Evolutionary conservation across 441 rosid genomes (phyloP).

Genomic region (Pelargonium myrrhifolium): DNA sequence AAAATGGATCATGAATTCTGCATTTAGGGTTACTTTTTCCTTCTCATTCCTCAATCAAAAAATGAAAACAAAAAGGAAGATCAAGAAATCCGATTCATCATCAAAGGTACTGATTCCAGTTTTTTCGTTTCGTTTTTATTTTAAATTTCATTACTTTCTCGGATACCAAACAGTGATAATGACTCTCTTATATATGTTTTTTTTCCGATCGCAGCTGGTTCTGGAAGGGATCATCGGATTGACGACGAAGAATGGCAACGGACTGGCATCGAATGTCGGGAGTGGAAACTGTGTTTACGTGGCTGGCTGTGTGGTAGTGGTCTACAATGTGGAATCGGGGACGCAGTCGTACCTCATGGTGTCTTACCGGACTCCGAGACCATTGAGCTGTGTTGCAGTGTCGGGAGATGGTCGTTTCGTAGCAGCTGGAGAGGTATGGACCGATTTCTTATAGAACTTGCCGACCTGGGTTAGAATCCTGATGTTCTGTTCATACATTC

Average conservation of each 20-base stretch:
- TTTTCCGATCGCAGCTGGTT: slow-evolving; percentile 33
- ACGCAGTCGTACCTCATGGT: slow-evolving; percentile 60
- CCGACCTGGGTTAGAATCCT: no score
- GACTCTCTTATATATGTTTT: not conserved
- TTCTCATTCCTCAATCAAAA: not conserved
- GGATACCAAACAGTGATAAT: not conserved
- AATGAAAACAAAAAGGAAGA: slow-evolving; percentile 48
- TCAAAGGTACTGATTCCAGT: slow-evolving; percentile 37
- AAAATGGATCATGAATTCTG: slow-evolving; percentile 1
- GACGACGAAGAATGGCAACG: slow-evolving; percentile 56
- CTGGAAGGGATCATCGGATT: slow-evolving; percentile 65
- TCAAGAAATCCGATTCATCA: slow-evolving; percentile 40
- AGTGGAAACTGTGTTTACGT: slow-evolving; percentile 47
- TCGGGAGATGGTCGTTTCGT: slow-evolving; percentile 59
- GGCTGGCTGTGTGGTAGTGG: slow-evolving; percentile 76
- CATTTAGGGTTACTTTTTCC: not conserved
- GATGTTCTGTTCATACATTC: not conserved
- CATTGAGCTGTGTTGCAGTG: slow-evolving; percentile 58
- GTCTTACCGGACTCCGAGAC: slow-evolving; percentile 60
- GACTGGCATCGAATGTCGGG: slow-evolving; percentile 45
- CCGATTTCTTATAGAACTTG: not conserved
- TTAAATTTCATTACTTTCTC: not conserved
- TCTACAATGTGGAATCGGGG: slow-evolving; percentile 43
- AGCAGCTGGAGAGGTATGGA: slow-evolving; percentile 71
- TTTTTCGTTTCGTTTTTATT: not conserved